Percentiles rank a stretch among this genome's conserved stretches.
These are phyloP conservation scores for Debaryomyces sp. DNA, from an alignment of 1,139 yeast genomes.

Conservation along the genomic window DNA sequence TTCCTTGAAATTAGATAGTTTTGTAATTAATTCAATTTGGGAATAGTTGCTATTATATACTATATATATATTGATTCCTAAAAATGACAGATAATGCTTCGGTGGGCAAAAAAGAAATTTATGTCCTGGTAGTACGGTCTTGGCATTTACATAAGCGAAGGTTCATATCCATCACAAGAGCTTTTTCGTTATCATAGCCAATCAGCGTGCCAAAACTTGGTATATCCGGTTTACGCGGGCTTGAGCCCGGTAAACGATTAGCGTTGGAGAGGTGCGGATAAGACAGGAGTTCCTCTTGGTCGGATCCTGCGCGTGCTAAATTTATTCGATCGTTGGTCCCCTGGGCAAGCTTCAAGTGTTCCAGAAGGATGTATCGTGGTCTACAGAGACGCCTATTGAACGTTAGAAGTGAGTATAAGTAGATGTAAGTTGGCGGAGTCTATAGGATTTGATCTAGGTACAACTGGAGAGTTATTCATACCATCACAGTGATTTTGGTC, in stretches of 20 bases:
- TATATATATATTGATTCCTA: neutral
- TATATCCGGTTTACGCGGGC: neutral
- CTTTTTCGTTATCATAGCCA: slow-evolving; percentile 3
- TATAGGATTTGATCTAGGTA: neutral
- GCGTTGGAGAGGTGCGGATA: slow-evolving; percentile 5
- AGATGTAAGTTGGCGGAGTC: neutral
- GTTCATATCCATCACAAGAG: slow-evolving; percentile 2
- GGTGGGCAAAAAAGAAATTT: slow-evolving; percentile 3
- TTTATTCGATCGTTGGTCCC: neutral
- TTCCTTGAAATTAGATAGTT: neutral
- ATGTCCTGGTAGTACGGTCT: neutral
- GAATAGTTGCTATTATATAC: slow-evolving; percentile 2
- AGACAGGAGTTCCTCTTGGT: neutral
- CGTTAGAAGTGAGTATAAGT: neutral
- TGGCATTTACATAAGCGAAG: neutral
- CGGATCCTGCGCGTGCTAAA: slow-evolving; percentile 1
- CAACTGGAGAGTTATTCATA: neutral
- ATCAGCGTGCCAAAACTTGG: neutral
- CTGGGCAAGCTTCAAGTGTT: neutral
- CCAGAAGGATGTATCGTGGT: neutral
- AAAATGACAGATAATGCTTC: slow-evolving; percentile 4
- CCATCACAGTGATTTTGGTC: neutral
- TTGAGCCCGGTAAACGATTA: slow-evolving; percentile 6
- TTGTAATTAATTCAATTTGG: slow-evolving; percentile 2
- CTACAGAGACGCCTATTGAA: neutral